Evolutionary conservation across 768 basidiomycete species (phyloP).

Genomic region (Amanita phalloides): DNA sequence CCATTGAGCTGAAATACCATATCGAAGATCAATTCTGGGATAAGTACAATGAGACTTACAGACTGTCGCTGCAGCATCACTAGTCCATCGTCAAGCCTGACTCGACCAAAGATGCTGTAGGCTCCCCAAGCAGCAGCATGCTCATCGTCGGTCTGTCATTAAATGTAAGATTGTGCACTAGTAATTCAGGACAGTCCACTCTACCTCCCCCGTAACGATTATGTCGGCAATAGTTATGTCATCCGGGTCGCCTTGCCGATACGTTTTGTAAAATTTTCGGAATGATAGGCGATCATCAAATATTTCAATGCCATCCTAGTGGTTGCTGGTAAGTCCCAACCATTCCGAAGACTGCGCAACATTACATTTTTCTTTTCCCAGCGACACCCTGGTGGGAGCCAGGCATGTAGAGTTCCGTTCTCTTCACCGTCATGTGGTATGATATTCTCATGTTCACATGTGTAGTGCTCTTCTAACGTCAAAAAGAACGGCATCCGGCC

Average conservation of each 20-base stretch:
- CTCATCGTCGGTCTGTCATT: conserved; percentile 31
- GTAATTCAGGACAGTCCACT: conserved; percentile 8
- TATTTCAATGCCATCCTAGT: conserved; percentile 38
- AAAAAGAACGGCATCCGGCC: conserved; percentile 38
- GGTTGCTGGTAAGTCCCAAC: not conserved
- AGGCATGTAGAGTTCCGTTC: conserved; percentile 30
- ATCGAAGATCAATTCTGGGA: not conserved
- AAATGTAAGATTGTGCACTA: not conserved
- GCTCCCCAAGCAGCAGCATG: conserved; percentile 46
- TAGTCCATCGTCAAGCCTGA: conserved; percentile 50
- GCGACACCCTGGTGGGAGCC: conserved; percentile 30
- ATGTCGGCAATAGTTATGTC: conserved; percentile 28
- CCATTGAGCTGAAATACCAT: conserved; percentile 13
- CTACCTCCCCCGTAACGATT: conserved; percentile 42
- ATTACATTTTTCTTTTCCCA: conserved; percentile 30
- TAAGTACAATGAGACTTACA: conserved; percentile 19
- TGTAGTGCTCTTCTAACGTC: conserved; percentile 37
- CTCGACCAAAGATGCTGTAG: conserved; percentile 43
- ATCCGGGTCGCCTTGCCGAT: conserved; percentile 12
- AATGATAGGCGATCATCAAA: conserved; percentile 24
- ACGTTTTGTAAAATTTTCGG: conserved; percentile 28
- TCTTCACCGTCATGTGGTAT: conserved; percentile 23
- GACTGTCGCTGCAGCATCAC: conserved; percentile 42
- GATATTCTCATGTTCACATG: conserved; percentile 19
- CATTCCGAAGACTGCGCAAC: conserved; percentile 8